phyloP scores from a whole-genome alignment of 2,329 filamentous ascomycete genomes.

The Colletotrichum chrysophilum region DNA sequence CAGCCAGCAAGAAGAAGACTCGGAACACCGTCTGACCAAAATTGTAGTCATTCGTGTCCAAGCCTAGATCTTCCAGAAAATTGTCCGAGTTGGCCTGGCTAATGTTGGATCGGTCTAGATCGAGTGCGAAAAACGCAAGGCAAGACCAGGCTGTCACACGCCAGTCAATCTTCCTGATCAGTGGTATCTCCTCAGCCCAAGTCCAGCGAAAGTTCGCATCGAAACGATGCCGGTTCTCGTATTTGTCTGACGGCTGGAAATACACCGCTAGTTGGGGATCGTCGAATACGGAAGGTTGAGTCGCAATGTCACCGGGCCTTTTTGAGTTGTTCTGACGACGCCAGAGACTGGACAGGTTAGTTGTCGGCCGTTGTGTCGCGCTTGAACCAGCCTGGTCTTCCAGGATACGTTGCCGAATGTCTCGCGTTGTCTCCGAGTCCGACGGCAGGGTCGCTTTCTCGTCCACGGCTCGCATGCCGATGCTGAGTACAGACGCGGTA shows the following conservation, averaged over 20 bases:
- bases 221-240: constrained; percentile 21
- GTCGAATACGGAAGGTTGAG: constrained; percentile 49
- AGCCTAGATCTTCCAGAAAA: constrained; percentile 43
- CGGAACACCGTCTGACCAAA: constrained; percentile 60
- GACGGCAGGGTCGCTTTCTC: neutral
- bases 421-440: neutral
- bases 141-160: neutral
- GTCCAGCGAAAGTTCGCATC: neutral
- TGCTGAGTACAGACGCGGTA: neutral
- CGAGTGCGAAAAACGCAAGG: neutral
- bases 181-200: neutral
- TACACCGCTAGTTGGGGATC: constrained; percentile 44
- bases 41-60: constrained; percentile 51
- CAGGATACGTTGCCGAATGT: neutral
- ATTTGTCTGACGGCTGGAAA: constrained; percentile 27
- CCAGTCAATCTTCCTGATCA: neutral
- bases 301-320: constrained; percentile 33
- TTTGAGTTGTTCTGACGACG: constrained; percentile 19
- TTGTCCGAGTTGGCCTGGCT: constrained; percentile 26
- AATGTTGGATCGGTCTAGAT: neutral
- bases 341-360: constrained; percentile 18
- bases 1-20: constrained; percentile 58
- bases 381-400: constrained; percentile 13
- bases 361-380: constrained; percentile 20
- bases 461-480: neutral